Evolutionary conservation across 192 early-diverging fungal genomes (phyloP), one percentile per base, ranked within the genome.

Genomic region (Entophlyctis luteolus): DNA sequence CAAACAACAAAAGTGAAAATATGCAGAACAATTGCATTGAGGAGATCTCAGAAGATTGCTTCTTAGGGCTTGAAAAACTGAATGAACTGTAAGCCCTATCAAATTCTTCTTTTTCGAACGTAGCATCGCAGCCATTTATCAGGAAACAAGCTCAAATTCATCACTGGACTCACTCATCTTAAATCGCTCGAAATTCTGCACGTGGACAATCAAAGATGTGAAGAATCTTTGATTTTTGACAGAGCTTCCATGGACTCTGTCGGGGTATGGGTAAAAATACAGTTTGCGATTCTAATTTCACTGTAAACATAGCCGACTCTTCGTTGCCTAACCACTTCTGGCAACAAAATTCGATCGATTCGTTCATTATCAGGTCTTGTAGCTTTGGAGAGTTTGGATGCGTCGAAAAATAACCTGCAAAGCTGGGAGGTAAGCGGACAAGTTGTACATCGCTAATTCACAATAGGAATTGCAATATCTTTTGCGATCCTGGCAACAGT

Each of bases 21-120:
- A n/a, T n/a, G n/a, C 55, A 56, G 31, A 77, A 83, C 65, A 84
- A 84, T 60, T 22, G n/a, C 34, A 77, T 84, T 38, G 73, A 75
- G 45, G 56, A 67, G 16, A 72, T 84, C n/a, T 33, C 31, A 2
- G 81, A n/a, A 79, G 32, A 46, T 84, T 4, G 71, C 81, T 35
- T 33, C 28, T 32, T 8, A 42, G 72, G 74, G 3, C 32, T 77
- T 33, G 70, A 80, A 25, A 38, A 55, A 34, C 49, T 79, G 14
- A 60, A 37, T 12, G 59, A 79, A 20, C 49, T 80, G 76, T 82
- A 60, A 74, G 10, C 50, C n/a, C 27, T 52, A 18, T 28, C 27
- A 8, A 6, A 14, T 28, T 52, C 22, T 8, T 14, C 8, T 52
- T 52, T 52, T 52, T 32, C 18, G 25, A 53, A 53, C 12, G 10